Evolutionary conservation across 1,284 basidiomycete genomes (phyloP).

Genomic region (Pseudozyma tsukubaensis): DNA sequence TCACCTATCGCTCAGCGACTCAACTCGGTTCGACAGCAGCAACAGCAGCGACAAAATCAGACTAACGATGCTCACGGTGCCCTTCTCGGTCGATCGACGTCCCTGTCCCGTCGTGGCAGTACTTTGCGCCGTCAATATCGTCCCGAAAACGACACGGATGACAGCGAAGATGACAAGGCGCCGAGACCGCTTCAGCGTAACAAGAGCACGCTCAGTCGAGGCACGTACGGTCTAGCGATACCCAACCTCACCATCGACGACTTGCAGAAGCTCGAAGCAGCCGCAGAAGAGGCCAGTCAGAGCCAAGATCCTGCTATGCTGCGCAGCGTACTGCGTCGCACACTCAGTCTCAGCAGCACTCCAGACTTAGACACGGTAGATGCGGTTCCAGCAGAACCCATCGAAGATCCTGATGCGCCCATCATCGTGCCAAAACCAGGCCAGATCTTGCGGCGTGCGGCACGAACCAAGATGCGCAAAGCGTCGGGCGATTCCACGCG

Average conservation of each 20-base stretch:
- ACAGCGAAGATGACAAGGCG: conserved; percentile 73
- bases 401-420: conserved; percentile 85
- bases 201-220: conserved; percentile 31
- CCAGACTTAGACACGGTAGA: conserved; percentile 40
- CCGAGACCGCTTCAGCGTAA: conserved; percentile 42
- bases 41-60: conserved; percentile 26
- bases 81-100: conserved; percentile 55
- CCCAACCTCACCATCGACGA: conserved; percentile 87
- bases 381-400: conserved; percentile 33
- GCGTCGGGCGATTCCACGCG: conserved; percentile 79
- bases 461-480: conserved; percentile 95
- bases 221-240: conserved; percentile 24
- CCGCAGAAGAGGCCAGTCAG: conserved; percentile 80
- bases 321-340: conserved; percentile 83
- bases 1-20: conserved; percentile 47
- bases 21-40: conserved; percentile 48
- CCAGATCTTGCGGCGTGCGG: conserved; percentile 87
- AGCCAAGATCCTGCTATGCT: conserved; percentile 86
- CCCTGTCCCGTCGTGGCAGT: conserved; percentile 59
- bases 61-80: conserved; percentile 23
- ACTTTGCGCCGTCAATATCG: conserved; percentile 71
- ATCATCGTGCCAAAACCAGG: conserved; percentile 89
- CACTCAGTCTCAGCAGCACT: conserved; percentile 78
- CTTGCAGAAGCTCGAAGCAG: conserved; percentile 88
- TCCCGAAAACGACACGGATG: conserved; percentile 74